Evolutionary conservation across 2,329 filamentous ascomycete species (phyloP).

Genomic region (Xylariales sp.): DNA sequence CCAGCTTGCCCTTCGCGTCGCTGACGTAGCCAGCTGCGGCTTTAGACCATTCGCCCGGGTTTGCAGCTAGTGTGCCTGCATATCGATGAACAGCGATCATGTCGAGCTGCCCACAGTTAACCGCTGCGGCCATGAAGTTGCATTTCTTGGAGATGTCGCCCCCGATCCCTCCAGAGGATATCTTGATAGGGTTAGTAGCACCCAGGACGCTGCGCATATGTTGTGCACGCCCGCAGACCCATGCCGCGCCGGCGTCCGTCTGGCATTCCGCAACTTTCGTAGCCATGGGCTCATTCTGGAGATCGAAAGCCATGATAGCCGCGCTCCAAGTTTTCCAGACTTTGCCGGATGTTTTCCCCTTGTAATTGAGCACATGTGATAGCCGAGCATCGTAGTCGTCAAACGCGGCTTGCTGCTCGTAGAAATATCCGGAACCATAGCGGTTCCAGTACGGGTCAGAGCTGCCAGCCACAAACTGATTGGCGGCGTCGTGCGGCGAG

Average conservation of each 20-base stretch:
- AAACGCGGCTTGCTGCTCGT: conserved; percentile 47
- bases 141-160: conserved; percentile 49
- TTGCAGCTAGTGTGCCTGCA: conserved; percentile 37
- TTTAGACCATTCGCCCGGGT: conserved; percentile 44
- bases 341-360: conserved; percentile 47
- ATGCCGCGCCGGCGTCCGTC: conserved; percentile 41
- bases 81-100: conserved; percentile 47
- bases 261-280: conserved; percentile 42
- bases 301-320: conserved; percentile 51
- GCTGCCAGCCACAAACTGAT: conserved; percentile 26
- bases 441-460: conserved; percentile 29
- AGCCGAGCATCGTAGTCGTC: conserved; percentile 49
- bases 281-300: conserved; percentile 52
- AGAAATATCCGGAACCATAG: conserved; percentile 45
- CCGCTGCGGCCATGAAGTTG: conserved; percentile 45
- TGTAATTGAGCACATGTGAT: conserved; percentile 49
- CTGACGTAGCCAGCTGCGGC: conserved; percentile 43
- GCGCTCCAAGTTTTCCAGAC: conserved; percentile 50
- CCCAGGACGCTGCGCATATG: conserved; percentile 45
- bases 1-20: conserved; percentile 46
- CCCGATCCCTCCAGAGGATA: conserved; percentile 50
- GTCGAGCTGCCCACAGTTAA: conserved; percentile 47
- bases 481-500: conserved; percentile 48
- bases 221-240: conserved; percentile 50
- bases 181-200: conserved; percentile 45